Conservation (phyloP, 371 early-diverging fungal species). For the Syncephalastrum contaminatum region DNA sequence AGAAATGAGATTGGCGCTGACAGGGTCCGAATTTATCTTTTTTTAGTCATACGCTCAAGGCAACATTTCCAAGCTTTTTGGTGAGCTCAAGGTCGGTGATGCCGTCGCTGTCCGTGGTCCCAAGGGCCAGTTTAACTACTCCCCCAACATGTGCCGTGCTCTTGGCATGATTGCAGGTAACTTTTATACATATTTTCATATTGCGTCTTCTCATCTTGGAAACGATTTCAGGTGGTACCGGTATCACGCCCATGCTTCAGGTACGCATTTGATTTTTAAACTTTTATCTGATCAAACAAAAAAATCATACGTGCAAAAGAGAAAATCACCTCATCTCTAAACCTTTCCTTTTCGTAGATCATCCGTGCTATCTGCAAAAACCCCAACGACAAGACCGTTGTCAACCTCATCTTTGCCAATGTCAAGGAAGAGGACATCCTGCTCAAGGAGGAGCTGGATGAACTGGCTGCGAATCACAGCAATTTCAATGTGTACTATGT, state of each 20-base stretch:
- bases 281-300: neutral
- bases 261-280: slow-evolving; percentile 22
- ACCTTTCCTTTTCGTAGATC: slow-evolving; percentile 43
- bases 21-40: neutral
- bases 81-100: slow-evolving; percentile 78
- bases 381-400: slow-evolving; percentile 80
- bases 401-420: slow-evolving; percentile 92
- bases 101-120: slow-evolving; percentile 85
- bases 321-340: too few species aligned
- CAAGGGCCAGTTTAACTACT: slow-evolving; percentile 88
- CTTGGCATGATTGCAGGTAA: slow-evolving; percentile 75
- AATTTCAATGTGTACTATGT: slow-evolving; percentile 85
- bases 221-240: slow-evolving; percentile 59
- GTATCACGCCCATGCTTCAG: slow-evolving; percentile 95
- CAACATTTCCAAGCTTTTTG: slow-evolving; percentile 78
- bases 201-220: neutral
- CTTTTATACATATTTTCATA: slow-evolving; percentile 17
- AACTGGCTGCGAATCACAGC: slow-evolving; percentile 71
- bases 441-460: slow-evolving; percentile 81
- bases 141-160: slow-evolving; percentile 75
- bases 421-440: slow-evolving; percentile 89
- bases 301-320: neutral
- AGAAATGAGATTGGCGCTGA: slow-evolving; percentile 1
- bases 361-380: slow-evolving; percentile 82
- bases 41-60: slow-evolving; percentile 85